phyloP scores from a whole-genome alignment of 1,284 basidiomycete species.

The Ceratobasidium sp. region DNA sequence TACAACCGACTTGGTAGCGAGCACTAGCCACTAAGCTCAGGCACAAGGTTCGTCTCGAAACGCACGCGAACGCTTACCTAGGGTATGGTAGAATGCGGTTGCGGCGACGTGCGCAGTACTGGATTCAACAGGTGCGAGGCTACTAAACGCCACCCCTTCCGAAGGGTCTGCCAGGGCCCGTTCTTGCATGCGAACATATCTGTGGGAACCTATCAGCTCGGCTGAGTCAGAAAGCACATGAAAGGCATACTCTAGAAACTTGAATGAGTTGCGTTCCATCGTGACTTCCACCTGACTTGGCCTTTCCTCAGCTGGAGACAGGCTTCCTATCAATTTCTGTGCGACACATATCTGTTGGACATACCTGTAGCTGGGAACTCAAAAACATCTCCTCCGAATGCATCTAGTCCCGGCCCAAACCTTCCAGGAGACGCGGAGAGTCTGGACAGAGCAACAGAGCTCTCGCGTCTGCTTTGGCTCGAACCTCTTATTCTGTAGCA shows the following conservation, averaged over 20 bases:
- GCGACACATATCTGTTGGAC: neutral
- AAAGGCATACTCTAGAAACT: conserved; percentile 77
- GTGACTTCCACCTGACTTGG: conserved; percentile 16
- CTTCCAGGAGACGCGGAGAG: conserved; percentile 37
- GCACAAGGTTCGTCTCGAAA: conserved; percentile 67
- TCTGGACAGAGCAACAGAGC: conserved; percentile 24
- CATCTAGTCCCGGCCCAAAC: conserved; percentile 38
- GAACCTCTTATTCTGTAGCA: conserved; percentile 20
- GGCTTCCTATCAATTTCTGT: neutral
- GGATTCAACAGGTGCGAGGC: conserved; percentile 71
- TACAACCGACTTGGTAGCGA: conserved; percentile 74
- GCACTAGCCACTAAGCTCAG: conserved; percentile 61
- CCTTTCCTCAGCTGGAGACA: conserved; percentile 3
- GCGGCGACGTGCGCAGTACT: conserved; percentile 81
- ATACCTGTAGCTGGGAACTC: conserved; percentile 26
- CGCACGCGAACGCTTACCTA: conserved; percentile 57
- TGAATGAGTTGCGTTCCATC: conserved; percentile 80
- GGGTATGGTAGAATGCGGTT: conserved; percentile 77
- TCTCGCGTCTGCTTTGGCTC: conserved; percentile 37
- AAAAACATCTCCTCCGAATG: conserved; percentile 28
- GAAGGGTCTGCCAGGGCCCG: conserved; percentile 64
- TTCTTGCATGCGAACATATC: conserved; percentile 82
- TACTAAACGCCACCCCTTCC: conserved; percentile 68
- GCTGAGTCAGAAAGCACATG: neutral
- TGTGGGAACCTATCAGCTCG: conserved; percentile 53